Conservation (phyloP, 108 stramenopile genomes). For the Pseudonitzschia delicatissima region DNA sequence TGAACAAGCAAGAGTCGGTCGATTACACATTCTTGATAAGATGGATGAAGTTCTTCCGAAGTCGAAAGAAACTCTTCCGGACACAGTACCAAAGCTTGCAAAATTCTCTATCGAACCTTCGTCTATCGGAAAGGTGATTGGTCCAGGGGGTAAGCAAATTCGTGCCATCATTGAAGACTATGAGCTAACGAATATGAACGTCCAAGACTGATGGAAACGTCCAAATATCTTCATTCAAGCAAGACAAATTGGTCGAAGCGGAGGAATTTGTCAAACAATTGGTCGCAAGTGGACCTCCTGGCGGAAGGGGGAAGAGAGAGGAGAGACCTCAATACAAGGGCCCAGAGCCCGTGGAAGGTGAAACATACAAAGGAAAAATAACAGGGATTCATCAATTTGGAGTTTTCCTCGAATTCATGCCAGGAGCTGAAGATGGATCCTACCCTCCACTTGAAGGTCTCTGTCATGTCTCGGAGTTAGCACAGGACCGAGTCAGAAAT, state of each 20-base stretch:
- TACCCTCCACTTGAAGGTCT: conserved; percentile 77
- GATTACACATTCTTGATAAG: conserved; percentile 71
- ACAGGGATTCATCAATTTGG: conserved; percentile 81
- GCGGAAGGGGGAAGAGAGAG: conserved; percentile 36
- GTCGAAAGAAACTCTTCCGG: conserved; percentile 52
- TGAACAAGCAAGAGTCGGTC: conserved; percentile 71
- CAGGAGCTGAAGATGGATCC: conserved; percentile 82
- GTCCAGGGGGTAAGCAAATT: conserved; percentile 85
- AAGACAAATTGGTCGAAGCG: conserved; percentile 62
- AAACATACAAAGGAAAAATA: conserved; percentile 69
- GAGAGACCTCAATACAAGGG: conserved; percentile 67
- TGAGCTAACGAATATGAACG: conserved; percentile 65
- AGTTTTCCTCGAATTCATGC: conserved; percentile 79
- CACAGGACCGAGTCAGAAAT: conserved; percentile 70
- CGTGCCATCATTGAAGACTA: conserved; percentile 84
- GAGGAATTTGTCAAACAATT: conserved; percentile 59
- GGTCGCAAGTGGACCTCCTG: conserved; percentile 33
- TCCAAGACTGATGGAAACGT: conserved; percentile 63
- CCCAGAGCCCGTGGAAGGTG: conserved; percentile 71
- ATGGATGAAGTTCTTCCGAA: conserved; percentile 61
- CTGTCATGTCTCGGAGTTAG: conserved; percentile 84
- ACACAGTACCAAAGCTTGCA: conserved; percentile 64
- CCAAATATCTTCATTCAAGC: conserved; percentile 61
- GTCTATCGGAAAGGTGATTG: conserved; percentile 80
- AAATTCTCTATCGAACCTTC: conserved; percentile 57